Conservation (phyloP, 176 grass and related monocot species). For the Triticum monococcum region DNA sequence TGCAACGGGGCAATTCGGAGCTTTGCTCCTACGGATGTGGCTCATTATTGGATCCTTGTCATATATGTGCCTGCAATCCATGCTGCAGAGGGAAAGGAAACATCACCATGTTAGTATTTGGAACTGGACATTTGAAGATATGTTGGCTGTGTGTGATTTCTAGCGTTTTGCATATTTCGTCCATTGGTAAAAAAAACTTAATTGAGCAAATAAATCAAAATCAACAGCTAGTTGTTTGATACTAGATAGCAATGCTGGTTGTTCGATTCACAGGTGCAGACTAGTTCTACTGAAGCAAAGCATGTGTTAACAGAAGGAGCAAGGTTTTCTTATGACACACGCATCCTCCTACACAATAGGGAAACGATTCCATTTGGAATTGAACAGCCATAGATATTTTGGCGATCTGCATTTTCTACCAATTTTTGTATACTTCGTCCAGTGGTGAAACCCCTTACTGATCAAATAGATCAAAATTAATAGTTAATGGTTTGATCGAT, state of each 20-base stretch:
- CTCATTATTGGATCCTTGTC: slow-evolving; percentile 60
- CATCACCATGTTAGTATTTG: not conserved
- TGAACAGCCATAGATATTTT: too few relatives aligned
- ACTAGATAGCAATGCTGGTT: too few relatives aligned
- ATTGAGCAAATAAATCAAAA: too few relatives aligned
- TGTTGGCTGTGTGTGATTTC: not conserved
- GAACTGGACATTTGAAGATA: not conserved
- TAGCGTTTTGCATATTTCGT: not conserved
- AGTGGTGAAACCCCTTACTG: not conserved
- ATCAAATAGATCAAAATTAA: not conserved
- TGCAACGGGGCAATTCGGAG: slow-evolving; percentile 63
- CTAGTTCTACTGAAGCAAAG: not conserved
- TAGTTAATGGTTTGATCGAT: not conserved
- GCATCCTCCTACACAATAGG: not conserved
- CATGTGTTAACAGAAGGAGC: not conserved
- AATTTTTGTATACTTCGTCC: not conserved
- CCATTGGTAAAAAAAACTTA: too few relatives aligned
- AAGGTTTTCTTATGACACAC: not conserved
- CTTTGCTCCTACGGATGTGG: slow-evolving; percentile 54
- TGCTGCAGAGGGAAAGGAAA: slow-evolving; percentile 40
- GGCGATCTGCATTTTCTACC: not conserved
- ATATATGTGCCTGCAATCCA: slow-evolving; percentile 82
- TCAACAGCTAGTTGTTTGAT: too few relatives aligned
- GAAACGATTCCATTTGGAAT: too few relatives aligned
- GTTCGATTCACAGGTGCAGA: too few relatives aligned